These are phyloP conservation scores for Echria macrotheca DNA, from an alignment of 495 filamentous ascomycete genomes.

Conservation along the genomic window DNA sequence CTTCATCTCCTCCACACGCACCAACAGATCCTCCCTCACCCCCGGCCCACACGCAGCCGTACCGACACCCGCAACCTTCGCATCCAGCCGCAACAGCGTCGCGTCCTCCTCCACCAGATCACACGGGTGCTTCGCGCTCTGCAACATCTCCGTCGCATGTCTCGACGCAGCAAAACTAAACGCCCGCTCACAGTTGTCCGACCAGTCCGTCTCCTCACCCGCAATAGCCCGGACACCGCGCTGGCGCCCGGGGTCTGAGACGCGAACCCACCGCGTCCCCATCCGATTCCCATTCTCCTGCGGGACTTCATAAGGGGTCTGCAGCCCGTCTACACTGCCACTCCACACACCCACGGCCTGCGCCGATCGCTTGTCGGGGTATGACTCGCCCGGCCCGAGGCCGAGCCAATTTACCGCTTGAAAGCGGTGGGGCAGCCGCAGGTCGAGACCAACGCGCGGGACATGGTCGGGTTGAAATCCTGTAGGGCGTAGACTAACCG, in stretches of 20 bases:
- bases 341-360: constrained; percentile 49
- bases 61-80: constrained; percentile 49
- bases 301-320: constrained; percentile 55
- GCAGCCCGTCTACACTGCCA: constrained; percentile 39
- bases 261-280: constrained; percentile 37
- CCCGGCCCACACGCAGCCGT: constrained; percentile 58
- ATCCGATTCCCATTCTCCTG: constrained; percentile 61
- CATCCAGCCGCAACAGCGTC: constrained; percentile 54
- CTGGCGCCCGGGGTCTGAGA: constrained; percentile 18
- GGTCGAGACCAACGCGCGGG: constrained; percentile 50
- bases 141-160: constrained; percentile 43
- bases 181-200: constrained; percentile 13
- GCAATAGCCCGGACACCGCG: constrained; percentile 8
- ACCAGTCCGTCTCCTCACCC: constrained; percentile 16
- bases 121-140: constrained; percentile 52
- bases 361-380: constrained; percentile 54
- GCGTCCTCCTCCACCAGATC: constrained; percentile 47
- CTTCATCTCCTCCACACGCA: constrained; percentile 22
- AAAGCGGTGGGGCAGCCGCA: constrained; percentile 38
- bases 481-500: constrained; percentile 38
- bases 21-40: constrained; percentile 43
- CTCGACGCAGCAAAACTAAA: constrained; percentile 52
- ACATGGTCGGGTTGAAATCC: constrained; percentile 41
- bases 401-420: constrained; percentile 51
- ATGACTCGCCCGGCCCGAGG: constrained; percentile 58